These are phyloP conservation scores for Penicillium fimorum DNA, from an alignment of 495 filamentous ascomycete genomes.

Conservation along the genomic window DNA sequence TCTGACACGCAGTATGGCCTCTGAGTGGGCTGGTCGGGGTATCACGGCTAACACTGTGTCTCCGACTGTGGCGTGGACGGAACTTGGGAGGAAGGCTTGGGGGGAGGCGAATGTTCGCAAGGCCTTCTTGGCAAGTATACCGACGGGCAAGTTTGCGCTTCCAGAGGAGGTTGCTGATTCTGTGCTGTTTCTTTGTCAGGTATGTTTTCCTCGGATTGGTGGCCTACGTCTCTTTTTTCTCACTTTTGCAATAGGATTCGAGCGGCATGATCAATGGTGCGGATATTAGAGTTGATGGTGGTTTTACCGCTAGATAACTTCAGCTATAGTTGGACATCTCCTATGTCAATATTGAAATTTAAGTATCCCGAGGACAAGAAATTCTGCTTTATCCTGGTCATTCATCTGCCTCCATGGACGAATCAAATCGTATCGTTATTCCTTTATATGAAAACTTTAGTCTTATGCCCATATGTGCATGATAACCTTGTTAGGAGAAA, in stretches of 20 bases:
- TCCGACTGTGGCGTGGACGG: constrained; percentile 45
- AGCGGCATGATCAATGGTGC: constrained; percentile 47
- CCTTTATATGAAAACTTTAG: too few species aligned
- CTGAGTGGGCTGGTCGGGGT: constrained; percentile 38
- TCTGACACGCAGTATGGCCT: constrained; percentile 50
- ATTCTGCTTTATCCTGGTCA: background rate
- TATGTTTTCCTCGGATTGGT: constrained; percentile 3
- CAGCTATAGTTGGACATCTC: background rate
- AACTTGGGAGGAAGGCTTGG: constrained; percentile 41
- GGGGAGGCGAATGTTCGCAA: constrained; percentile 32
- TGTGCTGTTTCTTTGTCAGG: constrained; percentile 40
- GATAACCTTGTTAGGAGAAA: too few species aligned
- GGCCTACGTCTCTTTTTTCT: constrained; percentile 1
- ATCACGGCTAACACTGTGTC: constrained; percentile 41
- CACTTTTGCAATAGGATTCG: constrained; percentile 33
- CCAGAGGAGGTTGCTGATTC: constrained; percentile 44
- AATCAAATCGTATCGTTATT: too few species aligned
- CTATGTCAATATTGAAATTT: background rate
- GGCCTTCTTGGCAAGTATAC: constrained; percentile 37
- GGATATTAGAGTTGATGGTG: constrained; percentile 44
- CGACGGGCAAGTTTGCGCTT: constrained; percentile 43
- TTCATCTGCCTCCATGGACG: too few species aligned
- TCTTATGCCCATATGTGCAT: too few species aligned
- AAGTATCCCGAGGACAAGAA: background rate
- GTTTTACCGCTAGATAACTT: constrained; percentile 37